Percentiles rank a stretch among this genome's conserved stretches.
phyloP scores from a whole-genome alignment of 495 filamentous ascomycete genomes.

The Penicillium dipodomyicola region DNA sequence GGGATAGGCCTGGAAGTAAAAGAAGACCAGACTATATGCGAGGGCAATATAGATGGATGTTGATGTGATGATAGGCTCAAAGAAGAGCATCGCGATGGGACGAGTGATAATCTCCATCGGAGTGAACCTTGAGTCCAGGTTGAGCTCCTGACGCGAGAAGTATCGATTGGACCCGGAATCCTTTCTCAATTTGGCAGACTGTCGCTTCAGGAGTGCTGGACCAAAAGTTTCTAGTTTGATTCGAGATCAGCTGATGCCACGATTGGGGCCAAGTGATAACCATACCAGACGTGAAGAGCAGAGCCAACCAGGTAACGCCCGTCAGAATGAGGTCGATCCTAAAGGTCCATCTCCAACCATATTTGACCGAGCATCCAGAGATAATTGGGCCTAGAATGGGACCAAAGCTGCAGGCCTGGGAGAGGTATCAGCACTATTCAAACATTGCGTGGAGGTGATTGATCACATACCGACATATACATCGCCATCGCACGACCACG shows the following conservation, averaged over 20 bases:
- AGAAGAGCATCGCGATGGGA: slow-evolving; percentile 46
- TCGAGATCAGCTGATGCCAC: not conserved
- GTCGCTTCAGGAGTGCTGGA: slow-evolving; percentile 62
- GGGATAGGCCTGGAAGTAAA: slow-evolving; percentile 67
- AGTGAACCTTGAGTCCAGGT: slow-evolving; percentile 40
- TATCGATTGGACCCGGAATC: slow-evolving; percentile 49
- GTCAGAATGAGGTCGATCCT: slow-evolving; percentile 61
- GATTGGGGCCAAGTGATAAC: slow-evolving; percentile 2
- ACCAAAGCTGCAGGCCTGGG: slow-evolving; percentile 61
- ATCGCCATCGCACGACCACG: slow-evolving; percentile 69
- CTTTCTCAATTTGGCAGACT: slow-evolving; percentile 62
- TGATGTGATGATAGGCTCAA: slow-evolving; percentile 64
- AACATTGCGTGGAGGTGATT: not conserved
- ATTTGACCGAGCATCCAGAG: slow-evolving; percentile 56
- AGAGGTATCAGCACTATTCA: slow-evolving; percentile 7
- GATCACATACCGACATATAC: slow-evolving; percentile 62
- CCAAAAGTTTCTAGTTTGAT: slow-evolving; percentile 61
- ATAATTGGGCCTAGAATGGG: slow-evolving; percentile 67
- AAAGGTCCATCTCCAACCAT: slow-evolving; percentile 67
- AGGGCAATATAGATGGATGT: slow-evolving; percentile 67
- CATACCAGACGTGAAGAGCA: slow-evolving; percentile 50
- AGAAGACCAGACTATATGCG: slow-evolving; percentile 70
- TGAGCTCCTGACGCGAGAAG: slow-evolving; percentile 40
- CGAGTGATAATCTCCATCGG: slow-evolving; percentile 46
- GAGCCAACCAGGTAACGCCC: slow-evolving; percentile 41